Conservation (phyloP, 2,329 filamentous ascomycete genomes). For the Alternaria metachromatica region DNA sequence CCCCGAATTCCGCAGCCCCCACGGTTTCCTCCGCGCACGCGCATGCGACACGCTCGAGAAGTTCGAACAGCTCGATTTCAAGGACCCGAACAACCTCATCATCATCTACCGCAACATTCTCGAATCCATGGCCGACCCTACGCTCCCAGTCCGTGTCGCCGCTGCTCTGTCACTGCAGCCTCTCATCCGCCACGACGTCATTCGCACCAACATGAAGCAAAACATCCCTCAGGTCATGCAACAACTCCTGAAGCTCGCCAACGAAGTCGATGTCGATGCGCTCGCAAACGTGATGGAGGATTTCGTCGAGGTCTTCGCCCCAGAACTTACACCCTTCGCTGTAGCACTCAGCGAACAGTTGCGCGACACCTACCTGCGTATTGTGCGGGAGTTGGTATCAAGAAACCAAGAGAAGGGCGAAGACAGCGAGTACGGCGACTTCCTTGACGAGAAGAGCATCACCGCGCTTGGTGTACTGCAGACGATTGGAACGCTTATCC, state of each 20-base stretch:
- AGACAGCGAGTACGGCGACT: conserved; percentile 84
- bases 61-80: conserved; percentile 96
- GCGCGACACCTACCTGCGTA: conserved; percentile 92
- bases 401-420: conserved; percentile 77
- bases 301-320: conserved; percentile 98
- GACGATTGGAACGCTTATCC: conserved; percentile 95
- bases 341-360: conserved; percentile 95
- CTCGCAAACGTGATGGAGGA: conserved; percentile 99
- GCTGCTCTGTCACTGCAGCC: conserved; percentile 93
- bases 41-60: conserved; percentile 98
- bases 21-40: conserved; percentile 90
- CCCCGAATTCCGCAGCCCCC: conserved; percentile 91
- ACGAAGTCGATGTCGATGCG: conserved; percentile 97
- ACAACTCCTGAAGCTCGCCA: conserved; percentile 93
- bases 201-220: conserved; percentile 93
- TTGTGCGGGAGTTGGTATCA: conserved; percentile 88
- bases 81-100: conserved; percentile 93
- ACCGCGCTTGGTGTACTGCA: conserved; percentile 95
- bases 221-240: conserved; percentile 99
- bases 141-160: conserved; percentile 90
- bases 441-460: conserved; percentile 97
- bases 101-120: conserved; percentile 96
- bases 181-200: conserved; percentile 92
- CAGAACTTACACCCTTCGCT: conserved; percentile 94
- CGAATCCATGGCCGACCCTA: conserved; percentile 94